Percentiles rank a stretch among this genome's conserved stretches.
phyloP scores from a whole-genome alignment of 805 yeast genomes.

The Torulaspora indica region DNA sequence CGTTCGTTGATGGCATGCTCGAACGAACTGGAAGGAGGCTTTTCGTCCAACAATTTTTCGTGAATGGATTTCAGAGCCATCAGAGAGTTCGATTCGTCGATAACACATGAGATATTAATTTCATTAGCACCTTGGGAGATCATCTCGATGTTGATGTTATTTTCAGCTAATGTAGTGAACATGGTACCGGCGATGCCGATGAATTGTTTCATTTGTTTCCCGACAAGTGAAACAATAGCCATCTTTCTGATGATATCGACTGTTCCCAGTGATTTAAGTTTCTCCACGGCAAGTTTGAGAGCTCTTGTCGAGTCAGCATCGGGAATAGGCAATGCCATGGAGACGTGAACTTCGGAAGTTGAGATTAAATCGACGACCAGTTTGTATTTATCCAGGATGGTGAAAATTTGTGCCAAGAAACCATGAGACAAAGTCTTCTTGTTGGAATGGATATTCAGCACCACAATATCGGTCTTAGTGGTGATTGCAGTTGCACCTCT shows the following conservation, averaged over 20 bases:
- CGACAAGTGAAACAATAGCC: slow-evolving; percentile 91
- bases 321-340: slow-evolving; percentile 89
- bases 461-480: slow-evolving; percentile 87
- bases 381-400: slow-evolving; percentile 74
- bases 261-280: slow-evolving; percentile 73
- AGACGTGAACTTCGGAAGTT: slow-evolving; percentile 95
- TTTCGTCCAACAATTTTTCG: slow-evolving; percentile 58
- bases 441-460: slow-evolving; percentile 88
- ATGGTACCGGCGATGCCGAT: slow-evolving; percentile 96
- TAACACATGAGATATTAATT: slow-evolving; percentile 93
- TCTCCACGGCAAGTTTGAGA: slow-evolving; percentile 68
- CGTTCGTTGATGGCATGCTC: slow-evolving; percentile 42
- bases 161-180: slow-evolving; percentile 92
- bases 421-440: slow-evolving; percentile 92
- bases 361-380: slow-evolving; percentile 93
- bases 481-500: slow-evolving; percentile 94
- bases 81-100: slow-evolving; percentile 73
- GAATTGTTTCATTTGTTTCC: slow-evolving; percentile 93
- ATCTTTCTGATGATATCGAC: slow-evolving; percentile 84
- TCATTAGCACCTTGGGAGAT: slow-evolving; percentile 98
- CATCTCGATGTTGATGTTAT: slow-evolving; percentile 92
- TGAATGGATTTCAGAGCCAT: slow-evolving; percentile 86
- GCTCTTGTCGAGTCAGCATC: slow-evolving; percentile 54
- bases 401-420: slow-evolving; percentile 84
- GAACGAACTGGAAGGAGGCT: slow-evolving; percentile 24